Base-by-base conservation (phyloP, 2,329 filamentous ascomycete genomes). In the Atkinsonella texensis region DNA sequence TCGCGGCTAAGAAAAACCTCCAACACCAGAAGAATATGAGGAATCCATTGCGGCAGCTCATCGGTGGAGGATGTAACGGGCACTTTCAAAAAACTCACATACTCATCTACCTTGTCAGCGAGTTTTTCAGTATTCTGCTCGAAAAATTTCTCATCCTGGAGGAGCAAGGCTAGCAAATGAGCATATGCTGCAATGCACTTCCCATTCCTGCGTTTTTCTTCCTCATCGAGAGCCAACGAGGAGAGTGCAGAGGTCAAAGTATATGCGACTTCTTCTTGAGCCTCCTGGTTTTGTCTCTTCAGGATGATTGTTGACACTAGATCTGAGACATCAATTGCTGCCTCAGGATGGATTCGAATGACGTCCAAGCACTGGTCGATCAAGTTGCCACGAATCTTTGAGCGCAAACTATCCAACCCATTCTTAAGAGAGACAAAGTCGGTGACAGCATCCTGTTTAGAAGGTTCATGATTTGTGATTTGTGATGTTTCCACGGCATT, bases 331-430 rank as follows among this genome's bases (percentile, higher is more conserved):
- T 97, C 91, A 59, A 96, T 93, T 0, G 93, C 94, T 11, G 91
- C 83, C 58, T 87, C 83, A 13, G 90, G 84, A 59, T 97, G 90
- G 39, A 85, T 84, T 64, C 91, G 86, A 50, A 98, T 83, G 35
- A 97, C 83, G 60, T 96, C 90, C 20, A 98, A 74, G 57, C 87
- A 95, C 53, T 89, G 85, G 59, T 96, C 90, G 53, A 97, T 90
- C 51, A 97, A 70, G 52, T 87, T 84, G 18, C 80, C 75, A 40
- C 88, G 81, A 41, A 97, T 73, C n/a, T 75, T 77, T 4, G 77
- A 74, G 45, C 93, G 83, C 64, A 87, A 79, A 35, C 79, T 78
- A 55, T 95, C 87, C 7, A 98, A 74, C 57, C 89, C 85, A 53
- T 96, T 87, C 52, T 89, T 75, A 0, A 86, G 60, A 28, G 57